These are phyloP conservation scores for Xylaria sp. DNA, from an alignment of 2,329 filamentous ascomycete genomes.

Conservation along the genomic window DNA sequence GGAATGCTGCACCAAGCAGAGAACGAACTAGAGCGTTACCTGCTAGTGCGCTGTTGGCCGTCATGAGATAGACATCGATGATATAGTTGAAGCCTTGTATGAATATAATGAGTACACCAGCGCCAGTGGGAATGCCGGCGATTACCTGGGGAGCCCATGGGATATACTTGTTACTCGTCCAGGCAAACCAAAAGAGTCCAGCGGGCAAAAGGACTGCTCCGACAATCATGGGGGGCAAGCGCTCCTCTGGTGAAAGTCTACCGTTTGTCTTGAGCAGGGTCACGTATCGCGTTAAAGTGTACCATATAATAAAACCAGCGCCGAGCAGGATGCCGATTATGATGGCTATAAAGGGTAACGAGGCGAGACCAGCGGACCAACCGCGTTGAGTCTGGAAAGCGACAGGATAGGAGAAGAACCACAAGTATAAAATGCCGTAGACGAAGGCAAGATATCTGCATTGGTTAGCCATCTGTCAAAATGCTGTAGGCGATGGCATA, in stretches of 20 bases:
- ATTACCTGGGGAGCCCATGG: background rate
- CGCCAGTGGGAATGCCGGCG: background rate
- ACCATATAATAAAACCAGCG: background rate
- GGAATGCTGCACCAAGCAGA: constrained; percentile 59
- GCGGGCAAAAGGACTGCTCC: background rate
- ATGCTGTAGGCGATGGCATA: background rate
- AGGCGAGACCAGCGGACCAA: background rate
- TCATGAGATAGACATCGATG: constrained; percentile 26
- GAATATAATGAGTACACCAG: background rate
- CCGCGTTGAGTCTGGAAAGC: background rate
- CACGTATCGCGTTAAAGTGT: background rate
- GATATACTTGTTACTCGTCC: background rate
- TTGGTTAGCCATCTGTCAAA: background rate
- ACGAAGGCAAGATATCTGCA: background rate
- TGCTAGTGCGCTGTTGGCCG: constrained; percentile 32
- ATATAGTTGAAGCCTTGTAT: constrained; percentile 15
- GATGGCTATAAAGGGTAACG: background rate
- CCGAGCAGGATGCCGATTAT: background rate
- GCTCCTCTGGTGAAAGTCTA: background rate
- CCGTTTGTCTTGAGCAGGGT: background rate
- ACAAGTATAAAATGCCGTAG: background rate
- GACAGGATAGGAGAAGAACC: background rate
- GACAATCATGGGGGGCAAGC: background rate
- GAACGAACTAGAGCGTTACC: constrained; percentile 58
- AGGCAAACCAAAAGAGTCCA: background rate